These are phyloP conservation scores for Phytophthora citricola DNA, from an alignment of 352 stramenopile species.

Conservation along the genomic window DNA sequence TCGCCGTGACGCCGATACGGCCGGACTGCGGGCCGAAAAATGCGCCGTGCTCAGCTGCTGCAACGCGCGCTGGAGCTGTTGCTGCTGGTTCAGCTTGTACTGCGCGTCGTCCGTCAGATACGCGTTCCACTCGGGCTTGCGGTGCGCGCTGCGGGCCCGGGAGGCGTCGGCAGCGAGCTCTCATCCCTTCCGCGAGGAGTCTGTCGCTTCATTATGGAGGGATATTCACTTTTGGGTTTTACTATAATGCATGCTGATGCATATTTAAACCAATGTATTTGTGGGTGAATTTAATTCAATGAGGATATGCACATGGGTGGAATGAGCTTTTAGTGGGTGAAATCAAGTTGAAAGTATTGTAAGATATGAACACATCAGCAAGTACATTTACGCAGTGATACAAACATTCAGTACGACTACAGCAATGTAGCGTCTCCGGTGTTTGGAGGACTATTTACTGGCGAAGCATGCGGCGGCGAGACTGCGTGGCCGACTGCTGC, in stretches of 20 bases:
- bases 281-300: not conserved
- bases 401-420: no score
- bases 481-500: conserved; percentile 27
- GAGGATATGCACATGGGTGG: no score
- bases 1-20: conserved; percentile 8
- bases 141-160: conserved; percentile 6
- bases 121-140: conserved; percentile 54
- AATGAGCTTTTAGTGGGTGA: not conserved
- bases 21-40: conserved; percentile 43
- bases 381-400: no score
- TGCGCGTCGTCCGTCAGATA: conserved; percentile 58
- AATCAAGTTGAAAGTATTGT: not conserved
- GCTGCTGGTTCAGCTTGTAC: conserved; percentile 57
- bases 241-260: no score
- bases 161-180: conserved; percentile 6
- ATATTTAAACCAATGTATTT: not conserved
- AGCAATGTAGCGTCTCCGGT: not conserved
- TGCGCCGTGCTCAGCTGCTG: conserved; percentile 52
- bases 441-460: conserved; percentile 18
- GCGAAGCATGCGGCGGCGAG: conserved; percentile 21
- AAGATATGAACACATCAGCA: not conserved
- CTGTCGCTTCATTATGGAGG: conserved; percentile 23
- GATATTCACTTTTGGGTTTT: not conserved
- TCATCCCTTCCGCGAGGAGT: conserved; percentile 19
- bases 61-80: conserved; percentile 48